phyloP scores from a whole-genome alignment of 78 protist species.

The Chrysochromulina parva region DNA sequence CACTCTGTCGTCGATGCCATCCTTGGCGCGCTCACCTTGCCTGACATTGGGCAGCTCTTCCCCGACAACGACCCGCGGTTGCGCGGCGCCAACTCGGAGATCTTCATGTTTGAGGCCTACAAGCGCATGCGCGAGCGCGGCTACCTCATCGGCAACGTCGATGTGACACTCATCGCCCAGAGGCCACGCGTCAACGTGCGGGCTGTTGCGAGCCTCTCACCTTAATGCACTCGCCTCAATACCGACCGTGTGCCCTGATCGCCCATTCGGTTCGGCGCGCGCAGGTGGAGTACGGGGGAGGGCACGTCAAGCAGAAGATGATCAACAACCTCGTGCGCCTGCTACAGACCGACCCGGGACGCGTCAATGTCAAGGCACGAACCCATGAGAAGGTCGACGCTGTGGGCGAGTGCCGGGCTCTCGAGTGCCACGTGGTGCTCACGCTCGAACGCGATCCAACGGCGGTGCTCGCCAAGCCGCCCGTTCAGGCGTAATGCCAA shows the following conservation, averaged over 20 bases:
- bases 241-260: not conserved
- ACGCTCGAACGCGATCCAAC: not conserved
- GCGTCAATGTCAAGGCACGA: constrained; percentile 27
- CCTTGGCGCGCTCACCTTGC: constrained; percentile 7
- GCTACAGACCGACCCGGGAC: not conserved
- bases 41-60: constrained; percentile 31
- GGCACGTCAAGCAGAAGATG: not conserved
- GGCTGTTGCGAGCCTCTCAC: too few relatives aligned
- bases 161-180: constrained; percentile 7
- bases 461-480: too few relatives aligned
- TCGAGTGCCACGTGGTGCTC: not conserved
- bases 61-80: constrained; percentile 17
- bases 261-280: too few relatives aligned
- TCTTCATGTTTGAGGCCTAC: constrained; percentile 3
- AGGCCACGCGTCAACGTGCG: not conserved
- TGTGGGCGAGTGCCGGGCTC: not conserved
- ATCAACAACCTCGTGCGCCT: not conserved
- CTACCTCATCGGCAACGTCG: not conserved
- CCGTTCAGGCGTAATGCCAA: too few relatives aligned
- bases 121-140: not conserved
- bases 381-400: not conserved
- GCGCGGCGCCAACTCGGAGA: not conserved
- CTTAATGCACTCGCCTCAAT: not conserved
- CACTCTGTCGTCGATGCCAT: constrained; percentile 3
- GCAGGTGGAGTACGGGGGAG: not conserved